These are phyloP conservation scores for Rhizoclosmatium globosum DNA, from an alignment of 192 early-diverging fungal species.

Conservation along the genomic window DNA sequence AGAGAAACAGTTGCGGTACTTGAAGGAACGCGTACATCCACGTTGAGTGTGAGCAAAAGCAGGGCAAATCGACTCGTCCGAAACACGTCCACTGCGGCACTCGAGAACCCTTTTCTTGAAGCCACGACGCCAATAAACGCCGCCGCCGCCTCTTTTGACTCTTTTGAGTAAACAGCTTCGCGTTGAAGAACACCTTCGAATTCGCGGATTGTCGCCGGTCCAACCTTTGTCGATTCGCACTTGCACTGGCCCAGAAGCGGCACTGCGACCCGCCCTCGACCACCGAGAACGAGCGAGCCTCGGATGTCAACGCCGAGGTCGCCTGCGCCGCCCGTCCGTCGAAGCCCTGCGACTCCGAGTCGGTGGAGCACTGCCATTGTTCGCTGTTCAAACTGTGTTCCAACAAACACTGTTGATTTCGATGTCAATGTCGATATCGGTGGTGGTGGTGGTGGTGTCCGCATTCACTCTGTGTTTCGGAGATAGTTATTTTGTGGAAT, in stretches of 20 bases:
- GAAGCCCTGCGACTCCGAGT: neutral
- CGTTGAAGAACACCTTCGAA: neutral
- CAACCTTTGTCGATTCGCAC: constrained; percentile 5
- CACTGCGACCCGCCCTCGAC: neutral
- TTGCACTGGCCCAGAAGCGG: neutral
- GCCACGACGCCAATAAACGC: neutral
- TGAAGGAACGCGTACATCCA: neutral
- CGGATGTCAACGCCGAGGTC: constrained; percentile 4
- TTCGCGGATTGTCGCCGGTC: neutral
- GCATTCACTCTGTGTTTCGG: too few relatives aligned
- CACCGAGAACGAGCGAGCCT: neutral
- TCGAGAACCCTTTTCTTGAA: neutral
- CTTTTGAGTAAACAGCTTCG: neutral
- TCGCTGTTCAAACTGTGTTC: neutral
- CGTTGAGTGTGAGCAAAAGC: neutral
- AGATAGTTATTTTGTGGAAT: too few relatives aligned
- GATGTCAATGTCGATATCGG: too few relatives aligned
- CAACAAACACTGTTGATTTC: neutral
- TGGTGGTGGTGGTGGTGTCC: too few relatives aligned
- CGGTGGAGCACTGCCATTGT: neutral
- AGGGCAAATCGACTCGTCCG: constrained; percentile 2
- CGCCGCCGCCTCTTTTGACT: neutral
- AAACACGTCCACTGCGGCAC: neutral
- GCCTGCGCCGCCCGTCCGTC: neutral
- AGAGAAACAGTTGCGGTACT: too few relatives aligned